A percentile compares a stretch with the other conserved stretches of the same genome.
Conservation (phyloP, 352 stramenopile species). For the Aphanomyces invadans region DNA sequence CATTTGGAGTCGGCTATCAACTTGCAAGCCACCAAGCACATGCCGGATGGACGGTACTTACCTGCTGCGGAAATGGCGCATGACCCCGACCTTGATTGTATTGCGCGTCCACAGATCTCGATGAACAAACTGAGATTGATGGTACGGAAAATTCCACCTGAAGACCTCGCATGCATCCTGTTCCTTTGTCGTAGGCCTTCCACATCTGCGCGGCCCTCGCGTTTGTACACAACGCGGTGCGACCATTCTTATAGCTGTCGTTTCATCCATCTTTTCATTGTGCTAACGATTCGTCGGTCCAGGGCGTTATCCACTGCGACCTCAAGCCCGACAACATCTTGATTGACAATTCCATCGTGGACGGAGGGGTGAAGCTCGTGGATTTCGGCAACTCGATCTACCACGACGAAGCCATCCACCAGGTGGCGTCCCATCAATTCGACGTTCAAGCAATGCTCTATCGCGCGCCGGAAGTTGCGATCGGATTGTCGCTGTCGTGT, state of each 20-base stretch:
- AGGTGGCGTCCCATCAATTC: slow-evolving; percentile 40
- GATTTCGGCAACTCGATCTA: slow-evolving; percentile 76
- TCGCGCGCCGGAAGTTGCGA: slow-evolving; percentile 59
- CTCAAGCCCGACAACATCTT: slow-evolving; percentile 75
- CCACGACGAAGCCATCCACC: slow-evolving; percentile 22
- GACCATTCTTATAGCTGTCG: not conserved
- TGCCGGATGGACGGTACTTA: not conserved
- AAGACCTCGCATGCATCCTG: not conserved
- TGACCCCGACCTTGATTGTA: not conserved
- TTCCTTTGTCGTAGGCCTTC: slow-evolving; percentile 35
- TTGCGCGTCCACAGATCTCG: slow-evolving; percentile 28
- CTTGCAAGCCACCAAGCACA: not conserved
- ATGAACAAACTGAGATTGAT: slow-evolving; percentile 37
- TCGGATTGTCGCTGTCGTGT: slow-evolving; percentile 43
- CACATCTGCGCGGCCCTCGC: slow-evolving; percentile 55
- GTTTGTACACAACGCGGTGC: slow-evolving; percentile 46
- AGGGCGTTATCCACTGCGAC: slow-evolving; percentile 62
- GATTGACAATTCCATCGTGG: not conserved
- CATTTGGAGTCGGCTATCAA: slow-evolving; percentile 37
- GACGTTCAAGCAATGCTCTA: slow-evolving; percentile 72
- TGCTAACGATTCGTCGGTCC: not conserved
- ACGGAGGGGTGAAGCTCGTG: slow-evolving; percentile 42
- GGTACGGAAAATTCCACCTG: slow-evolving; percentile 13
- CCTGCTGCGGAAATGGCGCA: slow-evolving; percentile 14
- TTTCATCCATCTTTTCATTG: not conserved